Evolutionary conservation across 306 rosid species (phyloP).

Genomic region (Quercus gilva): DNA sequence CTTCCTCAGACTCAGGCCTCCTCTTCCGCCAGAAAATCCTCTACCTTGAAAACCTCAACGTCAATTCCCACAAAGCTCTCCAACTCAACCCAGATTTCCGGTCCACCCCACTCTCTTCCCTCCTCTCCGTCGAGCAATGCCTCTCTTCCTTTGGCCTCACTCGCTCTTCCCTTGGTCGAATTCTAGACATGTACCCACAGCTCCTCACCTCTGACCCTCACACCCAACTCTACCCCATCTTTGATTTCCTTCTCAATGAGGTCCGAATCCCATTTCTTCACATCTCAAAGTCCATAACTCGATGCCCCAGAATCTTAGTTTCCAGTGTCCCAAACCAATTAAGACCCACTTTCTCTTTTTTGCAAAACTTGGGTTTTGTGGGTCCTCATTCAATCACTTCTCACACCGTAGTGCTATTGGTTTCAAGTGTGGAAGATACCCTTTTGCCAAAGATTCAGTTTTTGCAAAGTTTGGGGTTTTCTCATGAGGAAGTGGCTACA

Average conservation of each 20-base stretch:
- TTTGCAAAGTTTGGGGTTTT: slow-evolving; percentile 47
- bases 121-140: slow-evolving; percentile 57
- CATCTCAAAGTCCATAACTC: slow-evolving; percentile 46
- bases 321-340: slow-evolving; percentile 48
- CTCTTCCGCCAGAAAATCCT: slow-evolving; percentile 66
- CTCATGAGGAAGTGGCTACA: slow-evolving; percentile 40
- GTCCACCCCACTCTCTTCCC: slow-evolving; percentile 43
- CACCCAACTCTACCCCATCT: slow-evolving; percentile 59
- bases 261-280: slow-evolving; percentile 56
- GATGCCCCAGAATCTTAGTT: slow-evolving; percentile 74
- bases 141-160: slow-evolving; percentile 67
- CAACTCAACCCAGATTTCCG: slow-evolving; percentile 58
- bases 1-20: slow-evolving; percentile 46
- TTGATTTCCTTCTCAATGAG: slow-evolving; percentile 75
- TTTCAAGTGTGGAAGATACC: slow-evolving; percentile 43
- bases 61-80: slow-evolving; percentile 62
- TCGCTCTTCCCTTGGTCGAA: slow-evolving; percentile 53
- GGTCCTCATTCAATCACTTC: slow-evolving; percentile 32
- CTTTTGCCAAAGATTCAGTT: slow-evolving; percentile 45
- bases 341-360: slow-evolving; percentile 39
- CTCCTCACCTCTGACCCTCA: slow-evolving; percentile 74
- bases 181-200: slow-evolving; percentile 75
- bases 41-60: slow-evolving; percentile 60
- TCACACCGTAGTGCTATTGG: slow-evolving; percentile 41
- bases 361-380: slow-evolving; percentile 37